A percentile compares a stretch with the other conserved stretches of the same genome.
phyloP scores from a whole-genome alignment of 2,329 filamentous ascomycete genomes.

The Talaromyces sp. region DNA sequence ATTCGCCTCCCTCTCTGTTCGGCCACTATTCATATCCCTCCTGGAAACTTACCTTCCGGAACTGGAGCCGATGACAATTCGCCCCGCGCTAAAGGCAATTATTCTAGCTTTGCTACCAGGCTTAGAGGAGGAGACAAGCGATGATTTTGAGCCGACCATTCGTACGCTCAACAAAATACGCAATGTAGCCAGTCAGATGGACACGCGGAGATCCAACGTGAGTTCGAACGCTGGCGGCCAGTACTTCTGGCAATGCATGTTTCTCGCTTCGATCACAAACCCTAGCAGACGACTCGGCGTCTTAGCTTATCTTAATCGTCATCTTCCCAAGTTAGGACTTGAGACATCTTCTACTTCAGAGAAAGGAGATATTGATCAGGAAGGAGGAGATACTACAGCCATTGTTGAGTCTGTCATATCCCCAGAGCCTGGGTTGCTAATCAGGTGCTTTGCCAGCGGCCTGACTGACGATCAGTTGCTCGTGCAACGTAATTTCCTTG shows the following conservation, averaged over 20 bases:
- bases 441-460: constrained; percentile 88
- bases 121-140: constrained; percentile 90
- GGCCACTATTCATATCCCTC: constrained; percentile 76
- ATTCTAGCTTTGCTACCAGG: constrained; percentile 85
- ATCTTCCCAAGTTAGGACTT: constrained; percentile 65
- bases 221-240: constrained; percentile 60
- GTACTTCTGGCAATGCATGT: constrained; percentile 98
- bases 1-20: constrained; percentile 88
- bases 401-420: constrained; percentile 49
- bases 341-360: constrained; percentile 29
- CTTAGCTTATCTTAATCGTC: constrained; percentile 75
- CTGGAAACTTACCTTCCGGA: constrained; percentile 74
- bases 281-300: constrained; percentile 78
- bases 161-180: constrained; percentile 74
- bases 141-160: constrained; percentile 89
- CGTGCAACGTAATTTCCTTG: constrained; percentile 89
- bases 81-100: constrained; percentile 84
- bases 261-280: constrained; percentile 86
- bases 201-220: constrained; percentile 46
- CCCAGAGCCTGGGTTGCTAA: constrained; percentile 82
- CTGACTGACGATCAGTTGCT: constrained; percentile 81
- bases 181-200: constrained; percentile 51
- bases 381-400: constrained; percentile 27
- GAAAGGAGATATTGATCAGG: constrained; percentile 24
- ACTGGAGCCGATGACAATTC: constrained; percentile 64